These are phyloP conservation scores for Kwoniella botswanensis DNA, from an alignment of 768 basidiomycete species.

Conservation along the genomic window DNA sequence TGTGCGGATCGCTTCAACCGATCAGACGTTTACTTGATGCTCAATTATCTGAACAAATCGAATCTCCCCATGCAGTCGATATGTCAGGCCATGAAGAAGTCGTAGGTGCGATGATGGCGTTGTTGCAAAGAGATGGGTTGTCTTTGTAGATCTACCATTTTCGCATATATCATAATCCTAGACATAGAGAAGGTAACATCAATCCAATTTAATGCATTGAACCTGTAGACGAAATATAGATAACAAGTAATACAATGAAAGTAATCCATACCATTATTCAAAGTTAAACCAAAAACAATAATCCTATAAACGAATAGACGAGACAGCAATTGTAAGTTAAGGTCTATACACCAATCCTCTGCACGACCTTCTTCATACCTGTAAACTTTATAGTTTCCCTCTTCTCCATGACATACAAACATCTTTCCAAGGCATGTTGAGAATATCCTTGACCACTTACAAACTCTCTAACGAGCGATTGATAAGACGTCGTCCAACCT, in stretches of 20 bases:
- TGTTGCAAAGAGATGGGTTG: slow-evolving; percentile 59
- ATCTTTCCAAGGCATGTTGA: slow-evolving; percentile 86
- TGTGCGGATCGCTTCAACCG: not conserved
- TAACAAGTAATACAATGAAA: slow-evolving; percentile 1
- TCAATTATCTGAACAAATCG: slow-evolving; percentile 70
- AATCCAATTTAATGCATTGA: not conserved
- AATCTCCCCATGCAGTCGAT: slow-evolving; percentile 62
- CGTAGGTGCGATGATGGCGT: slow-evolving; percentile 59
- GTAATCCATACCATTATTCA: not conserved
- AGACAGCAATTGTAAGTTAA: too few relatives aligned
- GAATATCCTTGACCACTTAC: slow-evolving; percentile 90
- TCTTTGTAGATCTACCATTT: slow-evolving; percentile 13
- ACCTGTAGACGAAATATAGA: not conserved
- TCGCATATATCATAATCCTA: not conserved
- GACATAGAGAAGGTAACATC: too few relatives aligned
- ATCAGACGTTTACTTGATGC: slow-evolving; percentile 71
- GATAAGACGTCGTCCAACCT: slow-evolving; percentile 96
- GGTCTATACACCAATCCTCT: slow-evolving; percentile 56
- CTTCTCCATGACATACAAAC: slow-evolving; percentile 90
- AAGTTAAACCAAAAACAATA: too few relatives aligned
- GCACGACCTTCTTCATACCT: slow-evolving; percentile 69
- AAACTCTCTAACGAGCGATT: slow-evolving; percentile 89
- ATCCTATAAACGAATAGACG: too few relatives aligned
- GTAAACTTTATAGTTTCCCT: slow-evolving; percentile 92
- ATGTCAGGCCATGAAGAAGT: slow-evolving; percentile 66